Conservation (phyloP, 108 stramenopile species). For the Licmophora abbreviata region DNA sequence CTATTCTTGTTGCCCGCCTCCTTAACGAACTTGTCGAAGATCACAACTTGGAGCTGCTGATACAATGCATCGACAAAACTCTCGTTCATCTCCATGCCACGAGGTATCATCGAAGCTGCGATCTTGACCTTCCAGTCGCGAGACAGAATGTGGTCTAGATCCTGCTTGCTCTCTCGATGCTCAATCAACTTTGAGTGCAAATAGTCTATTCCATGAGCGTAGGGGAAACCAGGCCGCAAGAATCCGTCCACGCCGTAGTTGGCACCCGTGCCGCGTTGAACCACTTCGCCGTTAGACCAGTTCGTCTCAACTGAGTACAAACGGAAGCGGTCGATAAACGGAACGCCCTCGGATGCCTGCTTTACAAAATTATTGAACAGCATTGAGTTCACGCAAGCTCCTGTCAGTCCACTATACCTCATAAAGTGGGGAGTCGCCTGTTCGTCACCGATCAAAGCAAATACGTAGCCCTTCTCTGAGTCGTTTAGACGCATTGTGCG, state of each 20-base stretch:
- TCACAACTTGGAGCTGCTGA: not conserved
- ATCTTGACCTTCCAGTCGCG: constrained; percentile 31
- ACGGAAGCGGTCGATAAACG: constrained; percentile 19
- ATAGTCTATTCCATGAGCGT: constrained; percentile 17
- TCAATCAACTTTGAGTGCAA: constrained; percentile 21
- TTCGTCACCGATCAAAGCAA: constrained; percentile 25
- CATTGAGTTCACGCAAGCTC: constrained; percentile 26
- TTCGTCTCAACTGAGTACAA: constrained; percentile 16
- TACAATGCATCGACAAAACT: constrained; percentile 8
- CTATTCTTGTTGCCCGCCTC: constrained; percentile 13
- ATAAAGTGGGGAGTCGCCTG: constrained; percentile 33
- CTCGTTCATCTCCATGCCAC: constrained; percentile 28
- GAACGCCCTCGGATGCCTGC: constrained; percentile 13
- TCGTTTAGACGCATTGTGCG: constrained; percentile 19
- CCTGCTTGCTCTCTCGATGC: constrained; percentile 12
- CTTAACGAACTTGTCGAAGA: constrained; percentile 18
- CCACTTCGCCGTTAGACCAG: constrained; percentile 27
- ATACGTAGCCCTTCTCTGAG: constrained; percentile 17
- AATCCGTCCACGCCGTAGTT: constrained; percentile 27
- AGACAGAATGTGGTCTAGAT: constrained; percentile 16
- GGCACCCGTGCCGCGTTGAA: constrained; percentile 18
- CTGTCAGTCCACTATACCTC: constrained; percentile 23
- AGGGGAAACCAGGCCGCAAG: constrained; percentile 25
- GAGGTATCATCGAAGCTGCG: constrained; percentile 25
- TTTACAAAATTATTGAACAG: constrained; percentile 22